Evolutionary conservation across 1,139 yeast genomes (phyloP).

Genomic region (Scheffersomyces cryptocercus): DNA sequence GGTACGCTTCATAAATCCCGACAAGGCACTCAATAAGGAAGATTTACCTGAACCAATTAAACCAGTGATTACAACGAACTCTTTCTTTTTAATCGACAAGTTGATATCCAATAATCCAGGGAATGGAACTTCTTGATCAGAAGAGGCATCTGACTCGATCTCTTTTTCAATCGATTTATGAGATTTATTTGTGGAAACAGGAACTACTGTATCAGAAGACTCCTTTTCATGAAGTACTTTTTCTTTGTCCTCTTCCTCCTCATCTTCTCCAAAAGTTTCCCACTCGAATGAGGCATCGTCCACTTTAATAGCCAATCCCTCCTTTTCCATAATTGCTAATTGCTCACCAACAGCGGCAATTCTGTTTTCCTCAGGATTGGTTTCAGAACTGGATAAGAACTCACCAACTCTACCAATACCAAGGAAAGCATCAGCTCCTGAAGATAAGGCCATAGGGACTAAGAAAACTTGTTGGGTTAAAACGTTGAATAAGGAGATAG

Average conservation of each 20-base stretch:
- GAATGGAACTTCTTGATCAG: slow-evolving; percentile 9
- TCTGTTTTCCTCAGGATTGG: slow-evolving; percentile 17
- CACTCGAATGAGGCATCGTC: slow-evolving; percentile 56
- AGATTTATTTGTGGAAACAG: not conserved
- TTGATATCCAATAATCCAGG: slow-evolving; percentile 34
- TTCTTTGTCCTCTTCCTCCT: slow-evolving; percentile 9
- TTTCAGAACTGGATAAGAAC: slow-evolving; percentile 41
- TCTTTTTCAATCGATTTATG: slow-evolving; percentile 3
- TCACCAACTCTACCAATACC: slow-evolving; percentile 62
- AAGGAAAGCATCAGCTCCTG: slow-evolving; percentile 68
- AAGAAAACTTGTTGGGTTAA: slow-evolving; percentile 54
- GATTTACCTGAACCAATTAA: slow-evolving; percentile 73
- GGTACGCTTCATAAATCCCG: slow-evolving; percentile 59
- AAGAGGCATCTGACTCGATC: slow-evolving; percentile 13
- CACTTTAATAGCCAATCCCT: slow-evolving; percentile 13
- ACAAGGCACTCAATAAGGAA: slow-evolving; percentile 59
- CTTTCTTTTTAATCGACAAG: slow-evolving; percentile 50
- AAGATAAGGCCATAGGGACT: slow-evolving; percentile 70
- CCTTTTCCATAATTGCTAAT: slow-evolving; percentile 13
- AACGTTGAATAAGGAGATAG: slow-evolving; percentile 72
- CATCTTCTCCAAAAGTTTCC: slow-evolving; percentile 47
- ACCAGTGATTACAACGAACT: slow-evolving; percentile 70
- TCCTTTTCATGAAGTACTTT: not conserved
- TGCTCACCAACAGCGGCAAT: slow-evolving; percentile 17
- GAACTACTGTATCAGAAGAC: not conserved